Base-by-base conservation (phyloP, 1,284 basidiomycete species). In the Sporisorium graminicola region DNA sequence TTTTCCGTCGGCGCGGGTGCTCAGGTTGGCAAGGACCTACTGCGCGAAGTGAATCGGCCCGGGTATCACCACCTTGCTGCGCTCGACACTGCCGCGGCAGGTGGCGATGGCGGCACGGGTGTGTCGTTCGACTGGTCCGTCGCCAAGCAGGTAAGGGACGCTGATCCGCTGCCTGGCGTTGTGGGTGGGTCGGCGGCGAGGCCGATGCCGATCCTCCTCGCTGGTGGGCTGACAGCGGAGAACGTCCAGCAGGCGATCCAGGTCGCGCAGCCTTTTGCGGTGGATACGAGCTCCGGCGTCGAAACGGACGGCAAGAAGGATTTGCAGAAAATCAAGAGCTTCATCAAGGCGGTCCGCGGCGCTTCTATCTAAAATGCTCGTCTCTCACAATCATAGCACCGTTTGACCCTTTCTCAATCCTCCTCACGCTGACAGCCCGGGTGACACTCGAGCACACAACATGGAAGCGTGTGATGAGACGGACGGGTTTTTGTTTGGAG, bases 201-300 rank as follows among this genome's bases (percentile, higher is more conserved):
- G 1, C 24, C 46, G 13, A 61, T 75, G 65, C 82, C 82, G 9
- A 52, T 85, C 9, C 57, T 85, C 40, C 59, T 85, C 16, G 82
- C 83, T 4, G 84, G 84, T n/a, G 84, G 84, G 5, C 62, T 85
- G 27, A 78, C 62, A 0, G 52, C 79, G 5, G 73, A 72, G 13
- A 85, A 85, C 50, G 84, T 85, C 12, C 54, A 33, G 6, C 37
- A 70, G 51, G 84, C 82, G 2, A 60, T 83, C 33, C 22, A 52
- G 37, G 22, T 20, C 3, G 78, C 75, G 3, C 35, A 50, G 22
- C 81, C 78, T 0, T 73, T 78, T 13, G 77, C 70, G 24, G 80
- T 84, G 22, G 84, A 85, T 65, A 83, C 81, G 20, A 78, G 75
- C 63, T 73, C 71, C 7, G 84, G 84, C n/a, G 84, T 85, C 22